Evolutionary conservation across 495 filamentous ascomycete species (phyloP), one percentile per base, ranked within the genome.

Genomic region (Penicillium paradoxum): DNA sequence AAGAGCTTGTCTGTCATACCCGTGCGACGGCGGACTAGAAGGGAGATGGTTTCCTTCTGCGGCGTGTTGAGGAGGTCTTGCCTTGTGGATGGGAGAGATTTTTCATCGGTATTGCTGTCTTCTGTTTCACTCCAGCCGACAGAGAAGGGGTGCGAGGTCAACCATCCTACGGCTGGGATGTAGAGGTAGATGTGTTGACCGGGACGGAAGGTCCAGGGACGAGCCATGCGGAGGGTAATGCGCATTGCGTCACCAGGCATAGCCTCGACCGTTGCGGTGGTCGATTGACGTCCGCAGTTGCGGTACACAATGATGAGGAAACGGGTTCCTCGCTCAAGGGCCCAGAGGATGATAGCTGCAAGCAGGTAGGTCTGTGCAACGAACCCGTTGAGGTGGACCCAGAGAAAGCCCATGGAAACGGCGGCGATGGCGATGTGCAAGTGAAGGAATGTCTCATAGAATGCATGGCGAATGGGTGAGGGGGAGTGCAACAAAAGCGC

Each of bases 61-160:
- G 62, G 56, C 0, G 33, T 43, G 10, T 58, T 53, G 18, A 63
- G 51, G 0, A 69, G 46, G 25, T 77, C 74, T 47, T 72, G 66
- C 0, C 53, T 61, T 13, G 63, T 66, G 27, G 73, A 63, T 6
- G 72, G 68, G 29, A 73, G 57, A 1, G 70, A 70, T 54, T 77
- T 79, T 57, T 79, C 76, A 38, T 71, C 64, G 22, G 65, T 63
- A 30, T 63, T 49, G 15, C 49, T 40, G 42, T 70, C 63, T 39
- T 73, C 67, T 5, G 57, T 27, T 49, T 77, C 89, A 62, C 82
- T 83, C 91, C 92, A 97, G 50, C 87, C 91, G 45, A 97, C 79
- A 24, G 91, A 93, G 72, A 98, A 97, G 3, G 93, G 93, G 66
- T 98, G 93, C 37, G 82, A 89, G 55, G 89, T 90, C 87, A 88